A percentile compares a stretch with the other conserved stretches of the same genome.
Conservation (phyloP, 1,284 basidiomycete species). For the Ganoderma leucocontextum region DNA sequence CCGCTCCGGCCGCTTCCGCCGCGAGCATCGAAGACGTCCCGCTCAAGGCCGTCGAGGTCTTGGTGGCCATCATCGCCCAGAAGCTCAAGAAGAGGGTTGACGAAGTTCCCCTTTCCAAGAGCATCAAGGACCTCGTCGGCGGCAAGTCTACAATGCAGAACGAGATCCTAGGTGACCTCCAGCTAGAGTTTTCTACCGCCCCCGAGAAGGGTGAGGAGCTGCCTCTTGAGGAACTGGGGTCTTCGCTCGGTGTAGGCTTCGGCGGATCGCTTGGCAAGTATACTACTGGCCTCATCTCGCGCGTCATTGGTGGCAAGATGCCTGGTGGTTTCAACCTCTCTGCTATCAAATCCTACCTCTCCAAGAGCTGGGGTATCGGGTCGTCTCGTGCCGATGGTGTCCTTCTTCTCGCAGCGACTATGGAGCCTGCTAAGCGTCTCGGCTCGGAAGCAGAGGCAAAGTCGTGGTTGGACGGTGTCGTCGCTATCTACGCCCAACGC, state of each 20-base stretch:
- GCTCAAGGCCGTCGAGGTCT: conserved; percentile 91
- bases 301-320: conserved; percentile 95
- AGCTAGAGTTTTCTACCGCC: conserved; percentile 89
- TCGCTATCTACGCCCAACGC: conserved; percentile 85
- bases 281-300: conserved; percentile 90
- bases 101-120: conserved; percentile 92
- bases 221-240: conserved; percentile 93
- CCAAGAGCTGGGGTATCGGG: conserved; percentile 95
- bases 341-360: conserved; percentile 89
- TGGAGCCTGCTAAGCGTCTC: conserved; percentile 95
- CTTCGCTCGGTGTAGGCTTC: conserved; percentile 85
- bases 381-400: conserved; percentile 89
- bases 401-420: conserved; percentile 90
- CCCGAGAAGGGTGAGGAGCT: conserved; percentile 99
- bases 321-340: conserved; percentile 98
- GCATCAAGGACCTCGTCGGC: conserved; percentile 97
- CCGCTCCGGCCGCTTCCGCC: conserved; percentile 64
- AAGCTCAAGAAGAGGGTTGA: conserved; percentile 96
- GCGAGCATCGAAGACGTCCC: conserved; percentile 89
- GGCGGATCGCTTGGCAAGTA: conserved; percentile 93
- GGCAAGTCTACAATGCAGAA: conserved; percentile 99
- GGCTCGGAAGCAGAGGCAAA: conserved; percentile 93
- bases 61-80: conserved; percentile 92
- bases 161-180: conserved; percentile 94
- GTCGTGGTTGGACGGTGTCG: conserved; percentile 91